Evolutionary conservation across 179 eudicot genomes (phyloP), one percentile per base, ranked within the genome.

Genomic region (Pouteria campechiana): DNA sequence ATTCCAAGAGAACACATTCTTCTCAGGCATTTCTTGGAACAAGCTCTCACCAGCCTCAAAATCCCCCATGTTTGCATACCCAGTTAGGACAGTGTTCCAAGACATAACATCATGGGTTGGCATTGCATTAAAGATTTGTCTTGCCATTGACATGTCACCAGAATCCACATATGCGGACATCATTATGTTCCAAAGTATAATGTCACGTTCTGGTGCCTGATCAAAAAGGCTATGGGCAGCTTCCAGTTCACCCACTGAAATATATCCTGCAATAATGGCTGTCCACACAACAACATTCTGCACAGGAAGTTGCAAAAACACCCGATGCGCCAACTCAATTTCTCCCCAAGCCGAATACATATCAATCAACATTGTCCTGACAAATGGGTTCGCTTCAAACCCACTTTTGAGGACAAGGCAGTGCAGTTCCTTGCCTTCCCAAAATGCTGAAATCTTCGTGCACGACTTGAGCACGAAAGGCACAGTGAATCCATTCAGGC

Each of bases 221-320:
- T 80, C 81, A 57, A 84, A 81, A 21, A 84, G 65, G 4, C 48
- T 24, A 36, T 68, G 44, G 2, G 87, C 92, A 13, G 57, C 56
- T 19, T 43, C 44, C 46, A 85, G 9, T 41, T 65, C 54, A 14
- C 66, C 51, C 50, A 41, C 53, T 22, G 28, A 47, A 41, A 85
- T 48, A 55, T 67, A 71, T 22, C 75, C 87, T 36, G 35, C 57
- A 33, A 85, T 62, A 70, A 85, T 75, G 25, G 70, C 52, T 20
- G 92, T 81, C 87, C 87, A 81, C 7, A 77, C 61, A 55, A 81
- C 76, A 30, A 81, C 71, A 57, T 78, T 81, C 52, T 74, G 73
- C 46, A 56, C 12, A 40, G 56, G 48, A 69, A 81, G 74, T 41
- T 84, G 87, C 38, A 66, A 48, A 38, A 84, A 84, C 33, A 68